Conservation (phyloP, 257 asterid species). For the Solanum peruvianum region DNA sequence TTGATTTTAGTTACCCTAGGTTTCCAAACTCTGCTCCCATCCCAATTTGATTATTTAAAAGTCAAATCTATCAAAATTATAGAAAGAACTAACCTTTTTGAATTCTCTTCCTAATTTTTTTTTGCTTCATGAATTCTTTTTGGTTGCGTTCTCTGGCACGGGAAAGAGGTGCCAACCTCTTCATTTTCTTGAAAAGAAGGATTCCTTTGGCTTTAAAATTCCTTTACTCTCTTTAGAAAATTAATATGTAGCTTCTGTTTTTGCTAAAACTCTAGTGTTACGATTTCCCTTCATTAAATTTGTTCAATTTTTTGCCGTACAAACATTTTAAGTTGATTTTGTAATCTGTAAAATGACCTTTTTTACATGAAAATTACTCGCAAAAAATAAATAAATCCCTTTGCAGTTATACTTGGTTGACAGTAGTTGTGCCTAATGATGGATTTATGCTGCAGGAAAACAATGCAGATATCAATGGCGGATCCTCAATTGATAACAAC, state of each 20-base stretch:
- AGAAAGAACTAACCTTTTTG: not conserved
- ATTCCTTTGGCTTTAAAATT: not conserved
- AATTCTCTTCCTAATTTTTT: not conserved
- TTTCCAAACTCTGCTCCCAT: not conserved
- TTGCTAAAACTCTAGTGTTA: not conserved
- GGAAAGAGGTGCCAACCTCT: not conserved
- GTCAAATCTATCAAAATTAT: not conserved
- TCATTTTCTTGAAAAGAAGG: not conserved
- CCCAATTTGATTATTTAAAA: not conserved
- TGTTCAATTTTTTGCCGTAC: not conserved
- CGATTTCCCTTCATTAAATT: not conserved
- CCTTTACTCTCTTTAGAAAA: not conserved
- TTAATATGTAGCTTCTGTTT: not conserved
- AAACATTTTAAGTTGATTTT: not conserved
- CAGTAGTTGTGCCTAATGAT: not conserved
- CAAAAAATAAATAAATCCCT: not conserved
- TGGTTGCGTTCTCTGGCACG: not conserved
- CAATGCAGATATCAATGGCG: constrained; percentile 14
- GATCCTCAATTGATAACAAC: constrained; percentile 9
- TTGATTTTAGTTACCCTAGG: not conserved
- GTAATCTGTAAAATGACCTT: not conserved
- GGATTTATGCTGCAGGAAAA: constrained; percentile 32
- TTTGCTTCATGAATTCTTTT: not conserved
- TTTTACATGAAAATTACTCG: not conserved
- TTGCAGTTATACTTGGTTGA: not conserved